Evolutionary conservation across 805 yeast species (phyloP).

Genomic region (Kregervanrija pseudodelftensis): DNA sequence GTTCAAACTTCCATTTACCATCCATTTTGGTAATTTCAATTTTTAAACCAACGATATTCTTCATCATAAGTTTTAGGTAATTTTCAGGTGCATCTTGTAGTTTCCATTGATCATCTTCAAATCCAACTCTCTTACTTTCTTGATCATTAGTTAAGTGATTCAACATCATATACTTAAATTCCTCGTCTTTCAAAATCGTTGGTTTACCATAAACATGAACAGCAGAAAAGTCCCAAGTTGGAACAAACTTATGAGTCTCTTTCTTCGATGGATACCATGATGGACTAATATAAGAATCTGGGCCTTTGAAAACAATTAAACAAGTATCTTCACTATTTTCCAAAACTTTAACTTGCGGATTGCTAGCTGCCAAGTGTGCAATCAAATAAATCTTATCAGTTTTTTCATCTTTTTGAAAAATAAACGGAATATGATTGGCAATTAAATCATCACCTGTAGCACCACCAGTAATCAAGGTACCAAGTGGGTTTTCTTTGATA

Average conservation of each 20-base stretch:
- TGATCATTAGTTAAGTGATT: slow-evolving; percentile 38
- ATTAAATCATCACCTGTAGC: slow-evolving; percentile 31
- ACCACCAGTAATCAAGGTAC: slow-evolving; percentile 35
- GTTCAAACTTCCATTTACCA: slow-evolving; percentile 55
- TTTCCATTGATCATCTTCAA: slow-evolving; percentile 36
- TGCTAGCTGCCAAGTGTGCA: slow-evolving; percentile 49
- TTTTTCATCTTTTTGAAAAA: slow-evolving; percentile 27
- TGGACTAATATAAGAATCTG: slow-evolving; percentile 49
- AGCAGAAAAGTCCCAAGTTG: slow-evolving; percentile 61
- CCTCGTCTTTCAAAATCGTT: slow-evolving; percentile 36
- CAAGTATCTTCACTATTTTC: slow-evolving; percentile 30
- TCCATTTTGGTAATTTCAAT: slow-evolving; percentile 40
- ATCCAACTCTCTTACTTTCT: slow-evolving; percentile 31
- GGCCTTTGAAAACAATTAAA: slow-evolving; percentile 45
- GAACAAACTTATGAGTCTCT: slow-evolving; percentile 54
- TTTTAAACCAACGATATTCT: slow-evolving; percentile 49
- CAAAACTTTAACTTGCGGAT: slow-evolving; percentile 42
- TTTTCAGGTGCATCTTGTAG: slow-evolving; percentile 50
- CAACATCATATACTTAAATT: slow-evolving; percentile 39
- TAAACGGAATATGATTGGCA: slow-evolving; percentile 55
- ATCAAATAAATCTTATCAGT: slow-evolving; percentile 28
- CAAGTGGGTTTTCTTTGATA: slow-evolving; percentile 44
- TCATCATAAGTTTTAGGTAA: slow-evolving; percentile 36
- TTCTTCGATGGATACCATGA: slow-evolving; percentile 51
- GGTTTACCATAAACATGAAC: slow-evolving; percentile 52